These are phyloP conservation scores for Ganoderma resinaceum DNA, from an alignment of 1,284 basidiomycete species.

Conservation along the genomic window DNA sequence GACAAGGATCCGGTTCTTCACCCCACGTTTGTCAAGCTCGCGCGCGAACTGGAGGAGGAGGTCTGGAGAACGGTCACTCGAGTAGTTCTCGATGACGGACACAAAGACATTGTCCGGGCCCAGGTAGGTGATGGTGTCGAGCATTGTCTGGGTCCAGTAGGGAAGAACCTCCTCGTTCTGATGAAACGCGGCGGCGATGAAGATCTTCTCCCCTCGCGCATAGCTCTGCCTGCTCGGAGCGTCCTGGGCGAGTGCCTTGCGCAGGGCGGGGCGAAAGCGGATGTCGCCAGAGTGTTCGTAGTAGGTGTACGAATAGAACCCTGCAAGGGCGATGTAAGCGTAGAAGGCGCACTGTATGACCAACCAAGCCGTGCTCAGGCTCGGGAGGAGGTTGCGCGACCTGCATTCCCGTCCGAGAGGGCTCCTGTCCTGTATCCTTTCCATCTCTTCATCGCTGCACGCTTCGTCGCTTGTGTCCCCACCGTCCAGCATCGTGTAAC, in stretches of 20 bases:
- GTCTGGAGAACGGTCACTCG: slow-evolving; percentile 49
- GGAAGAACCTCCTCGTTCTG: slow-evolving; percentile 48
- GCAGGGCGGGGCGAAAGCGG: slow-evolving; percentile 36
- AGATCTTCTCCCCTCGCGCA: slow-evolving; percentile 40
- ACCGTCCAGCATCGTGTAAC: slow-evolving; percentile 28
- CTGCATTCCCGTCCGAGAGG: slow-evolving; percentile 4
- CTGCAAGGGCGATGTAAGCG: slow-evolving; percentile 27
- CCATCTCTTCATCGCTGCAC: slow-evolving; percentile 9
- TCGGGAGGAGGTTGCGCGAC: slow-evolving; percentile 13
- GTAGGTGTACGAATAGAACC: slow-evolving; percentile 29
- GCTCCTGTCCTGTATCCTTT: slow-evolving; percentile 8
- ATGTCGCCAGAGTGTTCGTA: slow-evolving; percentile 41
- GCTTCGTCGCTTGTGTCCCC: not conserved
- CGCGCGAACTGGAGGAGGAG: slow-evolving; percentile 47
- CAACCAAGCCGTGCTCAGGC: slow-evolving; percentile 18
- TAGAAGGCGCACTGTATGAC: slow-evolving; percentile 28
- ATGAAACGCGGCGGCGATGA: slow-evolving; percentile 49
- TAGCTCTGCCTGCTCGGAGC: slow-evolving; percentile 35
- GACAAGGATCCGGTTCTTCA: slow-evolving; percentile 45
- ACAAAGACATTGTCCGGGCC: slow-evolving; percentile 59
- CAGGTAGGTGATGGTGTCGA: slow-evolving; percentile 48
- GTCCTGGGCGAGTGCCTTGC: slow-evolving; percentile 30
- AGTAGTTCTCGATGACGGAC: slow-evolving; percentile 64
- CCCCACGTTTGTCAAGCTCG: slow-evolving; percentile 40
- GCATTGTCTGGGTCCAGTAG: slow-evolving; percentile 48